Conservation (phyloP, 495 filamentous ascomycete species). For the Astrothelium subdiscretum region DNA sequence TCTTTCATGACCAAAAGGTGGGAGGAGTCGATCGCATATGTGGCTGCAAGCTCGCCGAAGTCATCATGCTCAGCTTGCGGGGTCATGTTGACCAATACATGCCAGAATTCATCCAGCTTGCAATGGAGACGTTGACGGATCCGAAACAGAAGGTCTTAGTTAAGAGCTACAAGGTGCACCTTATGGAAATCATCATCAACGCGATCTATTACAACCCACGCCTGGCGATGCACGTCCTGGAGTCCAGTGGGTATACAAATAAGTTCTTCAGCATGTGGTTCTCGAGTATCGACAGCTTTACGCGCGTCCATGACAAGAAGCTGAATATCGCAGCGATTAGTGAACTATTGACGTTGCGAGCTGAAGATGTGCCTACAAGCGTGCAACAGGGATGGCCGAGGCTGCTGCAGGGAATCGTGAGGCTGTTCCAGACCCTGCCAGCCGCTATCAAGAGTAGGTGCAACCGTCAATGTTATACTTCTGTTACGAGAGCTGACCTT, state of each 20-base stretch:
- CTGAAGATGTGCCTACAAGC: slow-evolving; percentile 69
- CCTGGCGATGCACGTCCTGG: slow-evolving; percentile 70
- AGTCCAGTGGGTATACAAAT: slow-evolving; percentile 93
- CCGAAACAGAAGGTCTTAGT: slow-evolving; percentile 51
- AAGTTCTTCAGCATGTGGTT: slow-evolving; percentile 99
- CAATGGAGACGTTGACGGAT: slow-evolving; percentile 67
- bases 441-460: slow-evolving; percentile 68
- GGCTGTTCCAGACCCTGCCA: slow-evolving; percentile 84
- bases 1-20: slow-evolving; percentile 76
- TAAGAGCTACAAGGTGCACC: slow-evolving; percentile 85
- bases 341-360: slow-evolving; percentile 62
- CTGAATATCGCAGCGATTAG: slow-evolving; percentile 89
- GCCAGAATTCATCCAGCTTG: slow-evolving; percentile 74
- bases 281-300: slow-evolving; percentile 86
- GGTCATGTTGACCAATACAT: slow-evolving; percentile 82
- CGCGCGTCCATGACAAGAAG: slow-evolving; percentile 95
- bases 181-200: slow-evolving; percentile 99
- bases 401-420: slow-evolving; percentile 77
- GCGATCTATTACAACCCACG: slow-evolving; percentile 91
- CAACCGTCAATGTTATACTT: background rate
- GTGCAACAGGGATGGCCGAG: slow-evolving; percentile 96
- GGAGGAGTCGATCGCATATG: slow-evolving; percentile 93
- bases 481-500: background rate
- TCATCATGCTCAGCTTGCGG: slow-evolving; percentile 89
- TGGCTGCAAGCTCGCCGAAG: slow-evolving; percentile 97